These are phyloP conservation scores for Pseudogymnoascus sp. DNA, from an alignment of 2,329 filamentous ascomycete species.

Conservation along the genomic window DNA sequence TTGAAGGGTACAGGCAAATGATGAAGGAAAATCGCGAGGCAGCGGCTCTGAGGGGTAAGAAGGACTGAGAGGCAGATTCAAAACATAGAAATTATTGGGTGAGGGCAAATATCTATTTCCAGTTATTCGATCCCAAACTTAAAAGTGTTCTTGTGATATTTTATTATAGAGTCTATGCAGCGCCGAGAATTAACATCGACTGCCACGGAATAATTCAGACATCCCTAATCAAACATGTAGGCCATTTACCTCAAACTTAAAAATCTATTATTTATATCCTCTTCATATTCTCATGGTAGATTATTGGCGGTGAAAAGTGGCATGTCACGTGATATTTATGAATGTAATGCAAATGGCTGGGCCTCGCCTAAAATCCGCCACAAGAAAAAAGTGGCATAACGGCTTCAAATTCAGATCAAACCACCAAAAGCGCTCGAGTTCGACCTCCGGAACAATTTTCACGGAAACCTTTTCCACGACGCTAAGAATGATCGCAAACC, in stretches of 20 bases:
- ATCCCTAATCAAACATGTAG: not conserved
- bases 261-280: not conserved
- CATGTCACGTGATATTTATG: not conserved
- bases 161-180: not conserved
- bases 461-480: conserved; percentile 1
- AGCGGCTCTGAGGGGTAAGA: not conserved
- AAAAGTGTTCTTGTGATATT: not conserved
- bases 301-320: not conserved
- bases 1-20: conserved; percentile 63
- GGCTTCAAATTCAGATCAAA: conserved; percentile 6
- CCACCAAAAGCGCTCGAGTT: conserved; percentile 6
- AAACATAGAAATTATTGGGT: not conserved
- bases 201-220: not conserved
- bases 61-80: not conserved
- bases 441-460: conserved; percentile 8
- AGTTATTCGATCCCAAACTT: not conserved
- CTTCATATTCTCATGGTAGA: not conserved
- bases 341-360: conserved; percentile 4
- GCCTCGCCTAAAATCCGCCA: not conserved
- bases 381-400: conserved; percentile 7
- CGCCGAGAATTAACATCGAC: not conserved
- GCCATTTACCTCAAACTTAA: not conserved
- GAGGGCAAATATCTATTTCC: not conserved
- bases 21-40: conserved; percentile 43
- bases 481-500: conserved; percentile 7